Evolutionary conservation across 768 basidiomycete species (phyloP).

Genomic region (Rickenella mellea): DNA sequence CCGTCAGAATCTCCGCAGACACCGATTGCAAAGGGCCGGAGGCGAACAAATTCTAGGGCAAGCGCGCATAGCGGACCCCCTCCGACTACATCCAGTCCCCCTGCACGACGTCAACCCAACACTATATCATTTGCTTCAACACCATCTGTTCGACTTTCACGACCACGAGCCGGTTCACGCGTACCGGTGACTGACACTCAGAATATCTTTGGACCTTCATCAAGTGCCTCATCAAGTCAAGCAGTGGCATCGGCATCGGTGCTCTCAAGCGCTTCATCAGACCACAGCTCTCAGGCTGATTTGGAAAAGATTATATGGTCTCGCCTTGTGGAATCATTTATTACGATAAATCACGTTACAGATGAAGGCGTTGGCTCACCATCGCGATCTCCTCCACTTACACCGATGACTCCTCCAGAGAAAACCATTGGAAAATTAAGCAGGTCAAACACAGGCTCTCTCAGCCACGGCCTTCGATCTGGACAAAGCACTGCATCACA

Average conservation of each 20-base stretch:
- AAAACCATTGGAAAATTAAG: too few species aligned
- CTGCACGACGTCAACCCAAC: not conserved
- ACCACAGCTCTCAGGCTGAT: slow-evolving; percentile 50
- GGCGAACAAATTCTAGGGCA: slow-evolving; percentile 36
- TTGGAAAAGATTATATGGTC: slow-evolving; percentile 66
- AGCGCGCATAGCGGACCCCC: slow-evolving; percentile 18
- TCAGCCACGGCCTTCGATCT: too few species aligned
- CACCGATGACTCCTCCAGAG: too few species aligned
- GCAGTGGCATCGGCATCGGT: not conserved
- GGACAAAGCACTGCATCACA: too few species aligned
- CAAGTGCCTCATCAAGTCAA: not conserved
- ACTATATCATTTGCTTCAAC: too few species aligned
- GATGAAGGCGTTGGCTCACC: not conserved
- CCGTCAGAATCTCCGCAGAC: slow-evolving; percentile 4
- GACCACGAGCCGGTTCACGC: not conserved
- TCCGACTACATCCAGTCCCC: not conserved
- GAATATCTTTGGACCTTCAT: not conserved
- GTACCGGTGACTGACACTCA: not conserved
- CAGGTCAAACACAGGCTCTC: too few species aligned
- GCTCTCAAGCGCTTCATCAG: slow-evolving; percentile 19
- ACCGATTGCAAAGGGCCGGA: slow-evolving; percentile 31
- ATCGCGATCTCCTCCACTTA: not conserved
- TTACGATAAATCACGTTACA: slow-evolving; percentile 50
- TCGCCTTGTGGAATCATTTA: slow-evolving; percentile 70
- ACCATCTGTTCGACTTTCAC: too few species aligned